Evolutionary conservation across 2,329 filamentous ascomycete genomes (phyloP), one percentile per base, ranked within the genome.

Genomic region (Colletotrichum sp.): DNA sequence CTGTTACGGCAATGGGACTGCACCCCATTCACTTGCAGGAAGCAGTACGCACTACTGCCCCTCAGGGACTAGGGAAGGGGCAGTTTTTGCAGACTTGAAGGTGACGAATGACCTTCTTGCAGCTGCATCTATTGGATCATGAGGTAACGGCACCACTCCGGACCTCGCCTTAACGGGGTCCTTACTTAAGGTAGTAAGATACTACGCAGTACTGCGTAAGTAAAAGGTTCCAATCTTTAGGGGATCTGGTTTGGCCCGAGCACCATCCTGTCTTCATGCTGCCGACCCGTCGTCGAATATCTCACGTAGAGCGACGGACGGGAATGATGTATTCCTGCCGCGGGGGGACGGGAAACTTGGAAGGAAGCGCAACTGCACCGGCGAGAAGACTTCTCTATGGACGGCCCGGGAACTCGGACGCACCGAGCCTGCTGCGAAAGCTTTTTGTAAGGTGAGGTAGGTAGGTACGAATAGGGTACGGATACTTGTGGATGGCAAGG

Each of bases 51-150:
- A 28, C 67, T 74, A 74, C 60, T 71, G 67, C 59, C 48, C 18
- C 32, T 57, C 43, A 32, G 43, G 43, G 67, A 39, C 67, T 65
- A 71, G 67, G 67, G 48, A 24, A 60, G 39, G 21, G 32, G 66
- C 32, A 26, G 26, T 59, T 52, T 52, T 48, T 59, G 57, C 67
- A 43, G 67, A 71, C 32, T 74, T 64, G 67, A 16, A 74, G 28
- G 69, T 67, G 72, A 75, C 69, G 72, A 75, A 75, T 75, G 72
- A 72, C 69, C 71, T 26, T 75, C 72, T 34, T 73, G 59, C 73
- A 68, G 73, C 39, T 73, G 73, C 70, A 68, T 24, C 74, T 26
- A 74, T 60, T 68, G 74, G 64, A 61, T 74, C 59, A 76, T 74
- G 59, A 60, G 70, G 43, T 43, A 71, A 48, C 63, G 63, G 36